phyloP scores from a whole-genome alignment of 345 rosid species.

The Salix dunnii region DNA sequence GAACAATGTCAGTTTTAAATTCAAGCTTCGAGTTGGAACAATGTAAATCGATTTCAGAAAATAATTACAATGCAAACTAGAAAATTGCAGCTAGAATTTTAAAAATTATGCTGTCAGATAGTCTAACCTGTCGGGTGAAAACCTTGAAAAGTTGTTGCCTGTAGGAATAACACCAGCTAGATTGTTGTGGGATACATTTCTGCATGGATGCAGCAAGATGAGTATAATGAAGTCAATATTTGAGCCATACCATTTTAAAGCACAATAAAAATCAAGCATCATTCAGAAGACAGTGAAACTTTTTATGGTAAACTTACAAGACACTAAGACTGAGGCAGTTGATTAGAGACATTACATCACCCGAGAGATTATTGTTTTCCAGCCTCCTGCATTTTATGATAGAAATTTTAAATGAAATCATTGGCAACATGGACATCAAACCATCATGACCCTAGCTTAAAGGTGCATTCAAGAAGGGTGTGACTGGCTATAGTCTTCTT shows the following conservation, averaged over 20 bases:
- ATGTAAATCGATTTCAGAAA: not conserved
- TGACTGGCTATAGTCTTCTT: not conserved
- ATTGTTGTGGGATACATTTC: constrained; percentile 84
- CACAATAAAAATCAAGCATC: not conserved
- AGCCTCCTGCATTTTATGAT: constrained; percentile 54
- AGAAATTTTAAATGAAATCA: not conserved
- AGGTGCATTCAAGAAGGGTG: not conserved
- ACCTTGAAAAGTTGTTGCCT: constrained; percentile 73
- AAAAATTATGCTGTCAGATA: not conserved
- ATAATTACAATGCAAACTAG: not conserved
- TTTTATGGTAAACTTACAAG: constrained; percentile 44
- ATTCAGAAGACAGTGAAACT: not conserved
- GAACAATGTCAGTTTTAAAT: not conserved
- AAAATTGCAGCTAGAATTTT: not conserved
- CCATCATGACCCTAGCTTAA: not conserved
- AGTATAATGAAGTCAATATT: not conserved
- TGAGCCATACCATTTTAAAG: not conserved
- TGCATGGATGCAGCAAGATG: constrained; percentile 23
- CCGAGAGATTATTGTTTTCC: constrained; percentile 79
- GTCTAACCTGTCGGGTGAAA: constrained; percentile 61
- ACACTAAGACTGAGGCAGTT: constrained; percentile 65
- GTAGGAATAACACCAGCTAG: constrained; percentile 74
- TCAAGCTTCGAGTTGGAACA: not conserved
- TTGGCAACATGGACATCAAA: not conserved
- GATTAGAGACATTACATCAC: constrained; percentile 60